Conservation (phyloP, 345 rosid species). For the Citropsis articulata region DNA sequence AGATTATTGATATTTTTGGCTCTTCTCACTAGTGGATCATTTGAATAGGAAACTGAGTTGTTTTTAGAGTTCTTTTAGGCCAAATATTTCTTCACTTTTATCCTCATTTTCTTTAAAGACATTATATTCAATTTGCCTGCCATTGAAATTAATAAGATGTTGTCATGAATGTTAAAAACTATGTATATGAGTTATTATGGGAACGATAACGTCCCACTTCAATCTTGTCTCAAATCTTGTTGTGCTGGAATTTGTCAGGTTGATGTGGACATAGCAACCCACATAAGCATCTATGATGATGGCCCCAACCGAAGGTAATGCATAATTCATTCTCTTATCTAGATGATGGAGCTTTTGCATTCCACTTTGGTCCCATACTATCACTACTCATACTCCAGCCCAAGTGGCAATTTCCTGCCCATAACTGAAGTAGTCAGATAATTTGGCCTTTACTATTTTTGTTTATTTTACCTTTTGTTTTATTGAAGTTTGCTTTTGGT, state of each 20-base stretch:
- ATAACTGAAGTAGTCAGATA: not conserved
- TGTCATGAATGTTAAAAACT: not conserved
- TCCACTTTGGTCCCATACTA: too few species aligned
- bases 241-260: conserved; percentile 44
- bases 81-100: not conserved
- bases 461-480: not conserved
- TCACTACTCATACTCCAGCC: too few species aligned
- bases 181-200: conserved; percentile 3
- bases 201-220: conserved; percentile 4
- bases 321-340: conserved; percentile 9
- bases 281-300: conserved; percentile 56
- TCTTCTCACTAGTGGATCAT: conserved; percentile 3
- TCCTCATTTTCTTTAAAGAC: not conserved
- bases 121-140: not conserved
- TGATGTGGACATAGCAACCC: conserved; percentile 97
- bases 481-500: conserved; percentile 71
- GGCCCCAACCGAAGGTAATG: conserved; percentile 80
- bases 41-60: not conserved
- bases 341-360: conserved; percentile 7
- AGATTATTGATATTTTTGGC: conserved; percentile 15
- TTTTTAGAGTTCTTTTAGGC: not conserved
- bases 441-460: not conserved
- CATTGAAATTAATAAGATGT: not conserved
- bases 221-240: conserved; percentile 15
- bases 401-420: conserved; percentile 2